Base-by-base conservation (phyloP, 352 stramenopile species). In the Phytophthora chlamydospora region DNA sequence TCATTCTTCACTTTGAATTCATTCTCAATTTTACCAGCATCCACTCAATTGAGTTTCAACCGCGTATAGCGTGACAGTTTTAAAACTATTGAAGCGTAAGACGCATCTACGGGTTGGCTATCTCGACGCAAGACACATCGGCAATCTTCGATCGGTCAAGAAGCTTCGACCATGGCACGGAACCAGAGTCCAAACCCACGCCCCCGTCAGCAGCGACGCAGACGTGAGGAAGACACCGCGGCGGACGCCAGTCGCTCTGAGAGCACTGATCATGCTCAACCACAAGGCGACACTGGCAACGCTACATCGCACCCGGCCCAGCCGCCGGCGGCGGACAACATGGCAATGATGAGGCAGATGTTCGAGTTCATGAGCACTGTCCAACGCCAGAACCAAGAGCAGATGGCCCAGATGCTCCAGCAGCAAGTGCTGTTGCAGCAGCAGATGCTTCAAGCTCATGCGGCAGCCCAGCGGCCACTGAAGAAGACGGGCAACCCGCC, bases 351-450 rank as follows among this genome's bases (percentile, higher is more conserved):
- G 27, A 51, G 27, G 44, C 44, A 39, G 12, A 51, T 51, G 44
- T 51, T 51, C 44, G 44, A 51, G 44, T 39, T 24, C 27, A 36
- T 51, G 44, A 51, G 2, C 44, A 51, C 31, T 39, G 10, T 8
- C n/a, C 44, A 51, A 14, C 44, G 44, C 31, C 44, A 51, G 27
- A 51, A 51, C n/a, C 44, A 51, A 39, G 44, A 51, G 44, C 31
- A 51, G 31, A 51, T 39, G 44, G 1, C 27, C 5, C 44, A 51
- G n/a, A 51, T 51, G 44, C 27, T 51, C 27, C 44, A 51, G 33
- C 57, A 65, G 27, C 57, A 58, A 14, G 40, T 44, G 2, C 12
- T 31, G n/a, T 43, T 65, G 6, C 46, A 58, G 14, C 39, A 58
- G 17, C 31, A 64, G 13, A 58, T 58, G 57, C 53, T 54, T 39